Evolutionary conservation across 164 flowering plant species (phyloP).

Genomic region (Kalanchoe fedtschenkoi): DNA sequence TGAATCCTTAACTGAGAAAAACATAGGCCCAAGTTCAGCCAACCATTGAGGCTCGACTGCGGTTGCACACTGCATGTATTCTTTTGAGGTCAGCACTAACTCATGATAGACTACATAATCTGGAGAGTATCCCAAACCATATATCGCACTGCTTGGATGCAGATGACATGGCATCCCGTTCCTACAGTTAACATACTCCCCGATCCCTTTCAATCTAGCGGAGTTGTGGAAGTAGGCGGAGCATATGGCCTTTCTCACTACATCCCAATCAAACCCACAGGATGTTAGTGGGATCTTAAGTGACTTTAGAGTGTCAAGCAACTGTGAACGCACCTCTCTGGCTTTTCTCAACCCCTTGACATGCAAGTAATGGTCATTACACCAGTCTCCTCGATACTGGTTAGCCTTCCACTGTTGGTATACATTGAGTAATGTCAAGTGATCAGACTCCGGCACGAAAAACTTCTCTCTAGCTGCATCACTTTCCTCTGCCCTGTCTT

Average conservation of each 20-base stretch:
- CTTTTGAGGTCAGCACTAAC: conserved; percentile 64
- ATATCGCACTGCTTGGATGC: conserved; percentile 80
- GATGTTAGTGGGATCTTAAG: conserved; percentile 59
- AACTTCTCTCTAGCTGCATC: conserved; percentile 90
- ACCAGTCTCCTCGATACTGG: conserved; percentile 80
- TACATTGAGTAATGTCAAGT: conserved; percentile 72
- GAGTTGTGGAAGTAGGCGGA: conserved; percentile 90
- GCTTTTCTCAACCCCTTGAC: conserved; percentile 82
- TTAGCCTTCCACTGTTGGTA: conserved; percentile 85
- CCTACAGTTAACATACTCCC: conserved; percentile 78
- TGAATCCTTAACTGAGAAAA: conserved; percentile 73
- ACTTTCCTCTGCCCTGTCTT: conserved; percentile 80
- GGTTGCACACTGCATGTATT: conserved; percentile 89
- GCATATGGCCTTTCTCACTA: conserved; percentile 74
- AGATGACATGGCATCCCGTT: conserved; percentile 83
- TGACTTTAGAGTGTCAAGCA: conserved; percentile 65
- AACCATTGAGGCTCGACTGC: conserved; percentile 91
- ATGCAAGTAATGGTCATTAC: conserved; percentile 78
- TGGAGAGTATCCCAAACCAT: conserved; percentile 70
- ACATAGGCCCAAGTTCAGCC: conserved; percentile 90
- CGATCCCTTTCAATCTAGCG: conserved; percentile 72
- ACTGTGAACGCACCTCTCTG: conserved; percentile 86
- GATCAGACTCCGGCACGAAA: conserved; percentile 86
- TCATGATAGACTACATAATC: conserved; percentile 92
- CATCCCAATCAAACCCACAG: conserved; percentile 64